Percentiles rank a stretch among this genome's conserved stretches.
Evolutionary conservation across 805 yeast species (phyloP).

Genomic region (Citeromyces nyonsensis): DNA sequence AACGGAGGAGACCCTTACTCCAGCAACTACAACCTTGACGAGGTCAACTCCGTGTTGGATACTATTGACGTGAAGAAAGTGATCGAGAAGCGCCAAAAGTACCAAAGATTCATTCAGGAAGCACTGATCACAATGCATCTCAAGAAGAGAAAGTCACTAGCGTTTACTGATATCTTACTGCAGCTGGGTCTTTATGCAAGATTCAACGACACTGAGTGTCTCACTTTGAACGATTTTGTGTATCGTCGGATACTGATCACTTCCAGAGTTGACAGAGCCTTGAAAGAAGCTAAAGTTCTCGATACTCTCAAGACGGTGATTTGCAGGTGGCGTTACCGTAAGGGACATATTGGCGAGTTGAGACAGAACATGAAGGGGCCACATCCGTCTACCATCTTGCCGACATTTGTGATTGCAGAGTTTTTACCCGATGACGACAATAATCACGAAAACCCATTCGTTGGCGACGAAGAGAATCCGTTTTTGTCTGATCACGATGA

Average conservation of each 20-base stretch:
- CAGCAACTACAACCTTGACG: slow-evolving; percentile 30
- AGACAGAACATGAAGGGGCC: no score
- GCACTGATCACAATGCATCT: slow-evolving; percentile 37
- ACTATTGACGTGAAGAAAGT: slow-evolving; percentile 29
- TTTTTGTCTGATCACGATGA: no score
- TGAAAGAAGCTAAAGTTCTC: slow-evolving; percentile 23
- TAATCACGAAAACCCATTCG: no score
- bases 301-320: slow-evolving; percentile 31
- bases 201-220: slow-evolving; percentile 64
- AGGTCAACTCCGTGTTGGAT: slow-evolving; percentile 29
- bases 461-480: no score
- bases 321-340: slow-evolving; percentile 28
- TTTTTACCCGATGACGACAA: no score
- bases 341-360: slow-evolving; percentile 7
- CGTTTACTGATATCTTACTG: slow-evolving; percentile 45
- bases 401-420: no score
- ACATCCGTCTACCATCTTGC: no score
- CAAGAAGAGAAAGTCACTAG: slow-evolving; percentile 41
- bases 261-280: slow-evolving; percentile 35
- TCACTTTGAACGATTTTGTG: slow-evolving; percentile 57
- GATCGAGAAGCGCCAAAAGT: slow-evolving; percentile 33
- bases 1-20: slow-evolving; percentile 36
- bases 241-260: slow-evolving; percentile 37
- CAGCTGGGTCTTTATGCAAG: slow-evolving; percentile 65
- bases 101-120: slow-evolving; percentile 60